phyloP scores from a whole-genome alignment of 2,329 filamentous ascomycete genomes.

The Xylaria sp. region DNA sequence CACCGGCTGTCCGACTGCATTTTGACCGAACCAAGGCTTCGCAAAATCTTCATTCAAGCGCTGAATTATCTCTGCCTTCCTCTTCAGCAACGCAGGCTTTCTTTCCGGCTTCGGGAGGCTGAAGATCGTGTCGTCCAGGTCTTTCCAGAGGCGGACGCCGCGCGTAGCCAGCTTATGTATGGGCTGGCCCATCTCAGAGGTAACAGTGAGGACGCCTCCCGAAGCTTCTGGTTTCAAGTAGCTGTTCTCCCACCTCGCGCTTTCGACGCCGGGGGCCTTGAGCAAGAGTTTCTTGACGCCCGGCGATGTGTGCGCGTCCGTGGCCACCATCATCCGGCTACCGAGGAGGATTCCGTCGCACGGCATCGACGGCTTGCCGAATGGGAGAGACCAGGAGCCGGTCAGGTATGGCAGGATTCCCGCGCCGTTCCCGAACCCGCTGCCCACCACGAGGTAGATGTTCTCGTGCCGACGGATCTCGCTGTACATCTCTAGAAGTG shows the following conservation, averaged over 20 bases:
- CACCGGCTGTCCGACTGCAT: conserved; percentile 77
- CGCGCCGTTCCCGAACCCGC: conserved; percentile 86
- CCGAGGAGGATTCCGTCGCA: conserved; percentile 92
- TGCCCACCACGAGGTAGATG: conserved; percentile 86
- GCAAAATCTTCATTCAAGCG: conserved; percentile 96
- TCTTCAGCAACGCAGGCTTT: conserved; percentile 83
- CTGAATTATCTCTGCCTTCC: conserved; percentile 88
- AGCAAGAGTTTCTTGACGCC: conserved; percentile 89
- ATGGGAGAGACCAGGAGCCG: conserved; percentile 82
- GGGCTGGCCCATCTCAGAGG: conserved; percentile 98
- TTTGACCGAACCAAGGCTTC: conserved; percentile 94
- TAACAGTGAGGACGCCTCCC: conserved; percentile 93
- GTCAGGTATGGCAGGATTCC: conserved; percentile 93
- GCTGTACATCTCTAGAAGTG: conserved; percentile 87
- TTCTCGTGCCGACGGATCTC: conserved; percentile 85
- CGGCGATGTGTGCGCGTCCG: conserved; percentile 86
- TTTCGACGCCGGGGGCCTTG: conserved; percentile 81
- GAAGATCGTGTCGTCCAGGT: conserved; percentile 99
- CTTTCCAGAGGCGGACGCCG: conserved; percentile 94
- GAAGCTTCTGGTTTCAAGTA: conserved; percentile 80
- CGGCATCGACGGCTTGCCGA: conserved; percentile 89
- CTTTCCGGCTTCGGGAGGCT: conserved; percentile 93
- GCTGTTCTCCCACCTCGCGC: conserved; percentile 86
- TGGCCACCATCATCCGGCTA: conserved; percentile 92
- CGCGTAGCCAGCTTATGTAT: conserved; percentile 98